These are phyloP conservation scores for Calendula officinalis DNA, from an alignment of 129 eudicot genomes.

Conservation along the genomic window DNA sequence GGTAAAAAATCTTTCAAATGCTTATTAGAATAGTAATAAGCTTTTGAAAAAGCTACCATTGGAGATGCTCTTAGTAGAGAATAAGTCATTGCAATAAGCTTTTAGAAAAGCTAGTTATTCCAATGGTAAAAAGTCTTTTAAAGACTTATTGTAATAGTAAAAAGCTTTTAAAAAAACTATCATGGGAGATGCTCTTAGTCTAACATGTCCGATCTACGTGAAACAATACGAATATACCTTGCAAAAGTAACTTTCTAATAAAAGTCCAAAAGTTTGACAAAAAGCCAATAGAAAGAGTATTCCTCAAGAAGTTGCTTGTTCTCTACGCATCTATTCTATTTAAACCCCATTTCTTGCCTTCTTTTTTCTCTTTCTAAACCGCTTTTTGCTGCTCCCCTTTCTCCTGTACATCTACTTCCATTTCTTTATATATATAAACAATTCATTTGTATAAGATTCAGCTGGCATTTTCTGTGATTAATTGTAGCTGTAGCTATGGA, in stretches of 20 bases:
- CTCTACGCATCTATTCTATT: slow-evolving; percentile 28
- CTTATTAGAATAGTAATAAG: too few relatives aligned
- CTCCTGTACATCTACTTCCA: slow-evolving; percentile 12
- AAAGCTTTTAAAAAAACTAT: too few relatives aligned
- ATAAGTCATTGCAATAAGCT: too few relatives aligned
- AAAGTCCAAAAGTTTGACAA: slow-evolving; percentile 43
- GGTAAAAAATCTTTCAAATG: too few relatives aligned
- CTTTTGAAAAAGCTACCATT: too few relatives aligned
- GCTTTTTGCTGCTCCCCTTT: slow-evolving; percentile 17
- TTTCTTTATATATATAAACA: background rate
- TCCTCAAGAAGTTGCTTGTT: slow-evolving; percentile 29
- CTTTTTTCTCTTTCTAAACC: slow-evolving; percentile 37
- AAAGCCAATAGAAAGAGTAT: slow-evolving; percentile 24
- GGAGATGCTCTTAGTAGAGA: too few relatives aligned
- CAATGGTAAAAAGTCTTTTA: too few relatives aligned
- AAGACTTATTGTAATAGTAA: too few relatives aligned
- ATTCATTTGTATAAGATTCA: background rate
- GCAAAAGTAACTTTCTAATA: slow-evolving; percentile 17
- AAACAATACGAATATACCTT: slow-evolving; percentile 31
- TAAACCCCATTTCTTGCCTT: slow-evolving; percentile 26
- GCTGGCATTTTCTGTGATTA: background rate
- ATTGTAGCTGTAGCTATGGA: slow-evolving; percentile 21
- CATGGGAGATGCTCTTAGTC: too few relatives aligned
- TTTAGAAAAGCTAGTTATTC: too few relatives aligned
- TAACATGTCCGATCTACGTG: too few relatives aligned